Base-by-base conservation (phyloP, 306 rosid genomes). In the Canavalia gladiata region DNA sequence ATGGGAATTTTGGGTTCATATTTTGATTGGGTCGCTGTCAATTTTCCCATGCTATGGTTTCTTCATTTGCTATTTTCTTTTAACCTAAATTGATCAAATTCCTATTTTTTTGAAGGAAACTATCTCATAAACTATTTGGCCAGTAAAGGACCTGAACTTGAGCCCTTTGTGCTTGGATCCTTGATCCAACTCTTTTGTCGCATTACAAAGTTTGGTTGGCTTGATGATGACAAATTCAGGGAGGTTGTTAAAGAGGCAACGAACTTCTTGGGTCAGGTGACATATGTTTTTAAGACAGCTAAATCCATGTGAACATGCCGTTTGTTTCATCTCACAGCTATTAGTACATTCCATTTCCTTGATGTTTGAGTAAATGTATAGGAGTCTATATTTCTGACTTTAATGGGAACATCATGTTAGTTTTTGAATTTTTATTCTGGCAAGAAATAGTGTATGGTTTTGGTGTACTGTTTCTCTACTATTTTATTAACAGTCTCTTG, bases 81-180 rank as follows among this genome's bases (percentile, higher is more conserved):
- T 41, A 41, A 41, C 72, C 28, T 11, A 69, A 63, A 67, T 77
- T 87, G 87, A 87, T 52, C 84, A 62, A 69, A 72, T 78, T 81
- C 79, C 74, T 37, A 80, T 59, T 81, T 84, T 66, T 77, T 52
- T 87, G 90, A 84, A 87, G 90, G 90, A 75, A 87, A 87, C 79
- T 87, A 87, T 75, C 81, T 87, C 63, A 62, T 84, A 63, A 87
- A 78, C 80, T 87, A 87, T 79, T 83, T 87, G 83, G 90, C 90
- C 63, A 87, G 81, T 62, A 87, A 74, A 82, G 90, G 90, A 78
- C 86, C 88, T 56, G 90, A 87, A 12, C 56, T 87, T 68, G 81
- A 87, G 79, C 83, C 86, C 52, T 87, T 87, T 84, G 88, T 87
- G 72, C 84, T 79, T 29, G 90, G 74, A 69, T 87, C 90, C 12